These are phyloP conservation scores for Kwoniella pini DNA, from an alignment of 768 basidiomycete species.

Conservation along the genomic window DNA sequence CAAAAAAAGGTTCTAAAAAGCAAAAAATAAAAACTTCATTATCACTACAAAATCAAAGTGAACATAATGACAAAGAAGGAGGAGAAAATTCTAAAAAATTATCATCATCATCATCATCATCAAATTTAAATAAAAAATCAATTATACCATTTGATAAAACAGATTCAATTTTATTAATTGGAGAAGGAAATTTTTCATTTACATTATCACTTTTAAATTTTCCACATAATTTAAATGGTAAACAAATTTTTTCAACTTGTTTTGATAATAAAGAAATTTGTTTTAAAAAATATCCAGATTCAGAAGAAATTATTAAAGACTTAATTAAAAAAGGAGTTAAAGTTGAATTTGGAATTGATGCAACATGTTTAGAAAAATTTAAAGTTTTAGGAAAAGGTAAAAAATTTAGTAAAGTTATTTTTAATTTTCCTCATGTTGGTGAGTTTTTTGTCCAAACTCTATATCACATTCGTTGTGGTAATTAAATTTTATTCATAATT, in stretches of 20 bases:
- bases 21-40: background rate
- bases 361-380: constrained; percentile 68
- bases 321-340: constrained; percentile 66
- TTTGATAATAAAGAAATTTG: constrained; percentile 78
- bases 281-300: constrained; percentile 74
- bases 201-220: constrained; percentile 69
- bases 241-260: constrained; percentile 78
- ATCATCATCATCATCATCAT: background rate
- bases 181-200: constrained; percentile 94
- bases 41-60: background rate
- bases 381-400: constrained; percentile 56
- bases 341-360: constrained; percentile 81
- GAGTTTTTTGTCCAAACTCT: constrained; percentile 40
- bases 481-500: no score
- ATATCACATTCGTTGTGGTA: no score
- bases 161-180: constrained; percentile 64
- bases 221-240: constrained; percentile 60
- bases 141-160: constrained; percentile 43
- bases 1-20: constrained; percentile 24
- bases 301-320: constrained; percentile 62
- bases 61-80: background rate
- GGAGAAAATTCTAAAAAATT: background rate
- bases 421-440: constrained; percentile 98
- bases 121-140: constrained; percentile 17
- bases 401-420: constrained; percentile 76